Conservation (phyloP, 2,329 filamentous ascomycete species). For the Cytospora piceicola region DNA sequence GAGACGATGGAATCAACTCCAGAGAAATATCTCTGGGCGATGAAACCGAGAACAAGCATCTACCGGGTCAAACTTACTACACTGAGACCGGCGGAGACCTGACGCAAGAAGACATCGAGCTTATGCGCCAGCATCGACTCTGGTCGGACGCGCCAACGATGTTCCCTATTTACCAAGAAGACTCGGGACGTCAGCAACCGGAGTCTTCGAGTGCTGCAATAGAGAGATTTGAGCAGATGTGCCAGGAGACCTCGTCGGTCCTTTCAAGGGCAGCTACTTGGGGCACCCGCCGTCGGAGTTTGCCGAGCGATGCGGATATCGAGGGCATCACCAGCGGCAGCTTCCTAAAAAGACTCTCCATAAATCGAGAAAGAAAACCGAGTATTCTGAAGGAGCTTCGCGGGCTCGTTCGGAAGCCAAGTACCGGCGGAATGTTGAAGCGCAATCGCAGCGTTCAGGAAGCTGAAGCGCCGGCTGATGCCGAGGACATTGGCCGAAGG, state of each 20-base stretch:
- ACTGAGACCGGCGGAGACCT: conserved; percentile 46
- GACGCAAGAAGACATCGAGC: conserved; percentile 51
- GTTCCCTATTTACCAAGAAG: conserved; percentile 47
- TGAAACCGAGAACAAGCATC: conserved; percentile 54
- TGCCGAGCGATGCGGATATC: conserved; percentile 62
- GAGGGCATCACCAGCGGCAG: conserved; percentile 64
- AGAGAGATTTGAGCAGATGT: conserved; percentile 54
- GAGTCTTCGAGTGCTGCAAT: conserved; percentile 59
- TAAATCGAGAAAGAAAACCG: conserved; percentile 56
- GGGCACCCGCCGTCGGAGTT: conserved; percentile 69
- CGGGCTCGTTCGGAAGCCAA: conserved; percentile 55
- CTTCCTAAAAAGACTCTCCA: conserved; percentile 65
- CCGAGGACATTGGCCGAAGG: conserved; percentile 41
- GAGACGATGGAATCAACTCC: conserved; percentile 44
- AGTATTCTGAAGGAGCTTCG: conserved; percentile 59
- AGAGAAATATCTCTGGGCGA: conserved; percentile 51
- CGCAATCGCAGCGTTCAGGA: conserved; percentile 50
- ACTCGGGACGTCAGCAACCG: conserved; percentile 48
- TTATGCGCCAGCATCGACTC: conserved; percentile 52
- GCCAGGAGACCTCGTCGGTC: conserved; percentile 60
- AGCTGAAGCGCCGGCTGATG: conserved; percentile 38
- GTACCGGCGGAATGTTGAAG: conserved; percentile 49
- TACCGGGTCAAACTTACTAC: conserved; percentile 56
- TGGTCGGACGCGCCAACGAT: conserved; percentile 56
- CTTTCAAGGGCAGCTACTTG: conserved; percentile 69